Percentiles rank a stretch among this genome's conserved stretches.
Evolutionary conservation across 1,284 basidiomycete species (phyloP).

Genomic region (Ustilago curta): DNA sequence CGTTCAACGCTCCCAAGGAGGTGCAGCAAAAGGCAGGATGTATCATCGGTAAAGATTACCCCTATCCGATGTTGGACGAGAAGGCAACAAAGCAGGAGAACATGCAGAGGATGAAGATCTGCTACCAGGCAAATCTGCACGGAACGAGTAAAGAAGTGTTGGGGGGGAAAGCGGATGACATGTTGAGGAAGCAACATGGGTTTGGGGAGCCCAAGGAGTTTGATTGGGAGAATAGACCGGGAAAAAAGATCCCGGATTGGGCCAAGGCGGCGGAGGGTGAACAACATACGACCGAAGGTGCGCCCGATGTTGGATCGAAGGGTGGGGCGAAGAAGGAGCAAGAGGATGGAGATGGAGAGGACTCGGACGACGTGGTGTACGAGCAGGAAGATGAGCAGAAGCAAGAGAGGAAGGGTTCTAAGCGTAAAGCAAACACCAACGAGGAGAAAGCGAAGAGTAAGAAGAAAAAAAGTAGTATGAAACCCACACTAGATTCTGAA

Average conservation of each 20-base stretch:
- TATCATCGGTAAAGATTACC: slow-evolving; percentile 63
- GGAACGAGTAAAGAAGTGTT: slow-evolving; percentile 57
- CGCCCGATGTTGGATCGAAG: background rate
- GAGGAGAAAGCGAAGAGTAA: slow-evolving; percentile 22
- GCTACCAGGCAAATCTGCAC: slow-evolving; percentile 47
- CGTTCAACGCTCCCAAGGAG: slow-evolving; percentile 54
- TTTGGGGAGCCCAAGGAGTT: slow-evolving; percentile 42
- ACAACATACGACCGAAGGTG: slow-evolving; percentile 27
- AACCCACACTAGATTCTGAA: background rate
- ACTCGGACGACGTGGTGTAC: slow-evolving; percentile 33
- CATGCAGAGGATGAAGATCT: slow-evolving; percentile 52
- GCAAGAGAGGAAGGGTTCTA: slow-evolving; percentile 24
- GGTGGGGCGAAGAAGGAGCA: slow-evolving; percentile 17
- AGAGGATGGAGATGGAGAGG: slow-evolving; percentile 27
- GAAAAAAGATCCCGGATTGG: slow-evolving; percentile 55
- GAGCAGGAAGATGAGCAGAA: slow-evolving; percentile 42
- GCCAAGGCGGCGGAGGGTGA: slow-evolving; percentile 48
- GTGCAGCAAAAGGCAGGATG: slow-evolving; percentile 60
- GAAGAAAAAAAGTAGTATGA: slow-evolving; percentile 27
- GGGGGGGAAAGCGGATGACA: slow-evolving; percentile 56
- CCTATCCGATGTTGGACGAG: slow-evolving; percentile 61
- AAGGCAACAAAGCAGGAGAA: slow-evolving; percentile 59
- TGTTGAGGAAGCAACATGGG: slow-evolving; percentile 57
- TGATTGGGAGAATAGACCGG: slow-evolving; percentile 35
- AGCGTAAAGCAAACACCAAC: slow-evolving; percentile 21